A percentile compares a stretch with the other conserved stretches of the same genome.
Conservation (phyloP, 2,329 filamentous ascomycete genomes). For the Cladophialophora bantiana region DNA sequence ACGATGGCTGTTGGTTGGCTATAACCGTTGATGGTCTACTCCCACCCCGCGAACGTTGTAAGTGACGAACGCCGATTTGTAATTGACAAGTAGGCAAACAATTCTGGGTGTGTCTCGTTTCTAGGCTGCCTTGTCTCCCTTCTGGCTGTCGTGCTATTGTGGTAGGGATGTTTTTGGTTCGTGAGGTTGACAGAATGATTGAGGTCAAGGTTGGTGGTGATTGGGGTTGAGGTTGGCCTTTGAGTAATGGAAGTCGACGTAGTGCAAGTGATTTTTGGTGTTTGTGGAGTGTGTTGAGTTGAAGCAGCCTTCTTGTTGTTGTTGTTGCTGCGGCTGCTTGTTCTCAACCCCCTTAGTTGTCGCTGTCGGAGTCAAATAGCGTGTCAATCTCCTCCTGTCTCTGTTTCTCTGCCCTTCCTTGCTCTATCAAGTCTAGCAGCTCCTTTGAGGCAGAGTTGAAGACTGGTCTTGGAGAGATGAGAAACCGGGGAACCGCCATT, state of each 20-base stretch:
- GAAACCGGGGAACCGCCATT: constrained; percentile 8
- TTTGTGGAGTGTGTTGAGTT: neutral
- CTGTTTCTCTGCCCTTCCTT: constrained; percentile 13
- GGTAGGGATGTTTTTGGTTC: neutral
- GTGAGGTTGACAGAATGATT: neutral
- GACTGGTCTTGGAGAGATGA: neutral
- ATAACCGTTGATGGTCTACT: neutral
- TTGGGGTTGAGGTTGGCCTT: neutral
- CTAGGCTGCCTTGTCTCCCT: neutral
- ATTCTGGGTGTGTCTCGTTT: neutral
- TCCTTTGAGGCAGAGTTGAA: neutral
- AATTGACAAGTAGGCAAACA: constrained; percentile 2
- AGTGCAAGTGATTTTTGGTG: neutral
- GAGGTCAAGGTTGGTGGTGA: neutral
- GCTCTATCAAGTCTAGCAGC: constrained; percentile 16
- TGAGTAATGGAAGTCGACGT: neutral
- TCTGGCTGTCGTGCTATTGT: neutral
- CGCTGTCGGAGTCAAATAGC: constrained; percentile 4
- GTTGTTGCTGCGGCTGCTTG: neutral
- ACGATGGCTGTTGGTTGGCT: neutral
- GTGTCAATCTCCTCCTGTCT: constrained; percentile 11
- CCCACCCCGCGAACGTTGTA: constrained; percentile 1
- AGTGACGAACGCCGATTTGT: constrained; percentile 3
- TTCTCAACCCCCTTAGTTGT: neutral
- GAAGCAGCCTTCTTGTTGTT: neutral